Percentiles rank a stretch among this genome's conserved stretches.
Conservation (phyloP, 176 grass and related monocot species). For the Oryza brachyantha region DNA sequence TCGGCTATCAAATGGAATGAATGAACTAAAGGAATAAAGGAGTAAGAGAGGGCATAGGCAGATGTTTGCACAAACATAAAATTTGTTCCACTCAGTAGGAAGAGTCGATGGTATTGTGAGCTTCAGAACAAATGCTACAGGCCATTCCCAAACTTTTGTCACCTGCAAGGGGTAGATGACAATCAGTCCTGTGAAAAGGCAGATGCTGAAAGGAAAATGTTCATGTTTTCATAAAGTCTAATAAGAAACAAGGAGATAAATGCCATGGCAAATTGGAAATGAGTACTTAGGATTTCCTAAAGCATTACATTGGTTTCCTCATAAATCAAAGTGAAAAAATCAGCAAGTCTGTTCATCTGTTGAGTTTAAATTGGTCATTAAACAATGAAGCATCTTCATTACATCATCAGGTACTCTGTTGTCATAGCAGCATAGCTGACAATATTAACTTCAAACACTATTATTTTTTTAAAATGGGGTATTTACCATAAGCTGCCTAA, state of each 20-base stretch:
- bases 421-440: neutral
- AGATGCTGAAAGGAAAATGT: constrained; percentile 6
- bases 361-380: neutral
- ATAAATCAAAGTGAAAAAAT: neutral
- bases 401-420: neutral
- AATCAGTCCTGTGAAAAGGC: constrained; percentile 6
- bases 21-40: constrained; percentile 70
- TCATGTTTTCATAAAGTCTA: neutral
- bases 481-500: neutral
- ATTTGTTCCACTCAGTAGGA: constrained; percentile 64
- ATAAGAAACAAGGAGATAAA: neutral
- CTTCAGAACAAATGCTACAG: constrained; percentile 65
- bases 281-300: neutral
- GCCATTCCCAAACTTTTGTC: constrained; percentile 69
- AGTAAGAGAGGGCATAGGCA: constrained; percentile 78
- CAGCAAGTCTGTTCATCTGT: neutral
- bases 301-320: neutral
- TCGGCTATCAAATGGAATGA: constrained; percentile 63
- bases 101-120: constrained; percentile 77
- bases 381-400: neutral
- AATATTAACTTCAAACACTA: neutral
- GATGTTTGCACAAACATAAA: constrained; percentile 67
- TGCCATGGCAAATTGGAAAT: neutral
- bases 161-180: constrained; percentile 44
- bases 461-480: neutral